A percentile compares a stretch with the other conserved stretches of the same genome.
These are phyloP conservation scores for Boechera retrofracta DNA, from an alignment of 345 rosid species.

Conservation along the genomic window DNA sequence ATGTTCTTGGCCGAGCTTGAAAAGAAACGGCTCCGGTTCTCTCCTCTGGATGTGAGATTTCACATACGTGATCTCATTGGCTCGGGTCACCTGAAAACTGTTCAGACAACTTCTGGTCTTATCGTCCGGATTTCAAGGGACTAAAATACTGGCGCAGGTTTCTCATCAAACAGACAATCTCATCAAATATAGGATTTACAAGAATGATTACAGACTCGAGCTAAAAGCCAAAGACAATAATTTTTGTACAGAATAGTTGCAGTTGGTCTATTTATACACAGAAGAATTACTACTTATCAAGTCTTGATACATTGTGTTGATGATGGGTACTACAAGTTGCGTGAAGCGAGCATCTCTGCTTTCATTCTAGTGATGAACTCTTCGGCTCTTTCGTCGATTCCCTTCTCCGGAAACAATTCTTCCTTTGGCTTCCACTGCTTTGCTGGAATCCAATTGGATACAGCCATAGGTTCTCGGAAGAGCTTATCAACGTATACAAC, in stretches of 20 bases:
- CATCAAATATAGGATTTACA: not conserved
- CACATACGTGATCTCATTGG: slow-evolving; percentile 95
- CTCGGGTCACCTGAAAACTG: slow-evolving; percentile 77
- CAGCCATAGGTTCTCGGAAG: slow-evolving; percentile 37
- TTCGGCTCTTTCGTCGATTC: slow-evolving; percentile 81
- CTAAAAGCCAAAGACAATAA: slow-evolving; percentile 1
- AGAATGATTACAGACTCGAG: slow-evolving; percentile 5
- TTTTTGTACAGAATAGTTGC: slow-evolving; percentile 15
- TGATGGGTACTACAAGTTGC: slow-evolving; percentile 43
- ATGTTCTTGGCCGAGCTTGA: slow-evolving; percentile 86
- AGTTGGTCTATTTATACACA: not conserved
- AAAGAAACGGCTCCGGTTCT: slow-evolving; percentile 77
- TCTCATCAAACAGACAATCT: slow-evolving; percentile 1
- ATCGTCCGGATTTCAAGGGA: slow-evolving; percentile 69
- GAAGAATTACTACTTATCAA: slow-evolving; percentile 7
- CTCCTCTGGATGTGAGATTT: slow-evolving; percentile 92
- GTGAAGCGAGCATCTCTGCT: slow-evolving; percentile 59
- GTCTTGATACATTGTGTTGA: not conserved
- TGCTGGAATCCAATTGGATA: slow-evolving; percentile 45
- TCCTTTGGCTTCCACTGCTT: slow-evolving; percentile 42
- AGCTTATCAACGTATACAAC: slow-evolving; percentile 67
- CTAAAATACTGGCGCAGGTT: slow-evolving; percentile 17
- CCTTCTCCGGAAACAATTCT: slow-evolving; percentile 50
- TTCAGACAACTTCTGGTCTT: slow-evolving; percentile 63
- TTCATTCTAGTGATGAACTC: slow-evolving; percentile 65